A percentile compares a stretch with the other conserved stretches of the same genome.
Conservation (phyloP, 495 filamentous ascomycete species). For the Talaromyces wortmannii region DNA sequence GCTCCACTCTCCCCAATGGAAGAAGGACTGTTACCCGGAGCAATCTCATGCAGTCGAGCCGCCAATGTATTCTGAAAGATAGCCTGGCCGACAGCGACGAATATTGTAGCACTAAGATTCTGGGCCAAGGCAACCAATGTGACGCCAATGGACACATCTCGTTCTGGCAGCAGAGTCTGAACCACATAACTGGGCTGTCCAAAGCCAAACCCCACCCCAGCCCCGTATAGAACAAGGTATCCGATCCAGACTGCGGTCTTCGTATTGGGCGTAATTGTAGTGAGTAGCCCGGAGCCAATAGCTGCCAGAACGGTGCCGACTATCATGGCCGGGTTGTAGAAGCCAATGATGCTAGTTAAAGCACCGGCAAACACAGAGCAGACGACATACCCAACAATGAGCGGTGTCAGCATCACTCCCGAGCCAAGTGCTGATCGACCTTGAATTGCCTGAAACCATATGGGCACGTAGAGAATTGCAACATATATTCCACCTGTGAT, state of each 20-base stretch:
- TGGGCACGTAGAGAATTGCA: conserved; percentile 20
- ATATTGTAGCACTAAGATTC: background rate
- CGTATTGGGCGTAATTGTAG: conserved; percentile 43
- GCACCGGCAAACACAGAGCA: conserved; percentile 33
- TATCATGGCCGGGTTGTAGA: conserved; percentile 63
- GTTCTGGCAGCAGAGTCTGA: background rate
- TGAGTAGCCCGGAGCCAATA: conserved; percentile 61
- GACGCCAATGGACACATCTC: background rate
- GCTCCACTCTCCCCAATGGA: no score
- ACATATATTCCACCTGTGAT: no score
- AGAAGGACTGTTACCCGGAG: no score
- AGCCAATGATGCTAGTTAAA: conserved; percentile 50
- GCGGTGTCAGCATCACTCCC: conserved; percentile 36
- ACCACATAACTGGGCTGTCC: background rate
- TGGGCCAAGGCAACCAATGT: background rate
- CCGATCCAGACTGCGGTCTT: conserved; percentile 44
- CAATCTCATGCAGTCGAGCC: no score
- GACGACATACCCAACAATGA: conserved; percentile 25
- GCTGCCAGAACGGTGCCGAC: conserved; percentile 40
- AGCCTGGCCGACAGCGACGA: background rate
- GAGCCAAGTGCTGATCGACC: conserved; percentile 52
- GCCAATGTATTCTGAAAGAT: background rate
- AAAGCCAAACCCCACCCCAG: conserved; percentile 13
- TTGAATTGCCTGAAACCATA: conserved; percentile 51
- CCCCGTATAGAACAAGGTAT: conserved; percentile 50